Evolutionary conservation across 2,329 filamentous ascomycete genomes (phyloP), one percentile per base, ranked within the genome.

Genomic region (Arthrobotrys sinensis): DNA sequence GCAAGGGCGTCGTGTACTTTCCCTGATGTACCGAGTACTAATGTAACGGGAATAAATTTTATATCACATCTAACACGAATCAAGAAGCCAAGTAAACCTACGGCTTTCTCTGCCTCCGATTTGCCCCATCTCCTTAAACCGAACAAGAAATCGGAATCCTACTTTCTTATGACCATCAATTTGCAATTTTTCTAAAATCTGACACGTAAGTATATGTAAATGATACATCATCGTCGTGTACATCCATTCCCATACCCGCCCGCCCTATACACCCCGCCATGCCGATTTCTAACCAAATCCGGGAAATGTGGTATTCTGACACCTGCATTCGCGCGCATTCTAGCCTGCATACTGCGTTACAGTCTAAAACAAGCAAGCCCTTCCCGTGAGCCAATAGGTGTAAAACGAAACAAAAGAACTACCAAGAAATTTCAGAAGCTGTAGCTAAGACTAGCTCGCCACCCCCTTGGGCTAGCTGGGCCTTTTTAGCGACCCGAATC

Each of bases 391-490:
- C 24, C 48, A 11, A 60, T 60, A 43, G 11, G 55, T 43, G 36
- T 60, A 60, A 60, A 60, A 60, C 55, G 55, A 60, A 60, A 60
- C 55, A 60, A 43, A 60, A 60, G 19, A 60, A 36, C 52, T 45
- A n/a, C 40, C 40, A 45, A 57, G 6, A 38, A 24, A 45, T 45
- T 38, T 45, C 40, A 48, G 45, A 48, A 48, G 16, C 45, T 48
- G 16, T 60, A 60, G 55, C 36, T 60, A 60, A 50, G 52, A 60
- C 36, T 24, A 14, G 36, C 55, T 60, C 36, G 55, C 55, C 55
- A 60, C 55, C 55, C 55, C 55, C 55, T 60, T 60, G 36, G 55
- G 36, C 24, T 60, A 60, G 19, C 19, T 10, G 5, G 45, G n/a
- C 19, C 7, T 2, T 48, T 14, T 24, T 48, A 48, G 55, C 55